phyloP scores from a whole-genome alignment of 257 asterid species.

The Parsonsia alboflavescens region DNA sequence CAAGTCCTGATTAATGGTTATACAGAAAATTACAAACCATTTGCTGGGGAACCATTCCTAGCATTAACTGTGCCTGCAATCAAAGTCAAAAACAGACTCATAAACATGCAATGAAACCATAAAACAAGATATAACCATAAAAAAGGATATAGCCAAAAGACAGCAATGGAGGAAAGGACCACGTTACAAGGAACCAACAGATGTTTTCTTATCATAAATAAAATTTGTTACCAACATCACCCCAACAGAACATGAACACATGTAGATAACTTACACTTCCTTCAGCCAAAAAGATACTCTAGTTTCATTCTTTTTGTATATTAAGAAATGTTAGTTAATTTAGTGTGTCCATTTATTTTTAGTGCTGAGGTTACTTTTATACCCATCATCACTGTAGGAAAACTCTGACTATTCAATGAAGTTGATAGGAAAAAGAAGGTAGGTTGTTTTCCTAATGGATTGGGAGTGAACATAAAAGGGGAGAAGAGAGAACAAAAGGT shows the following conservation, averaged over 20 bases:
- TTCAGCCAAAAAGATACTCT: too few relatives aligned
- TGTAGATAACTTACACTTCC: background rate
- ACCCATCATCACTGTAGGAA: too few relatives aligned
- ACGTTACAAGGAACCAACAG: background rate
- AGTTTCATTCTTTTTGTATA: too few relatives aligned
- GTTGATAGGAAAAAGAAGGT: too few relatives aligned
- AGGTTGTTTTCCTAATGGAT: too few relatives aligned
- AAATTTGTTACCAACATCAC: background rate
- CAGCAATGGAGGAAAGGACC: slow-evolving; percentile 1
- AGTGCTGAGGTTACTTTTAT: too few relatives aligned
- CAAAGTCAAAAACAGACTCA: slow-evolving; percentile 19
- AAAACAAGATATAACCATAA: slow-evolving; percentile 2
- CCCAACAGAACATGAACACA: background rate
- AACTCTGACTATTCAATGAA: too few relatives aligned
- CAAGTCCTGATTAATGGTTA: slow-evolving; percentile 11
- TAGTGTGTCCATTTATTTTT: too few relatives aligned
- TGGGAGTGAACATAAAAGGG: too few relatives aligned
- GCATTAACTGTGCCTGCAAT: slow-evolving; percentile 74
- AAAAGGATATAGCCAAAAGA: background rate
- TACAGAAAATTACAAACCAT: slow-evolving; percentile 53
- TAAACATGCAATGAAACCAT: slow-evolving; percentile 15
- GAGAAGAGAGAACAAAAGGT: too few relatives aligned
- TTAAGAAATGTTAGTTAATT: too few relatives aligned
- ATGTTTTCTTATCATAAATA: background rate
- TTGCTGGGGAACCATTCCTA: slow-evolving; percentile 74